These are phyloP conservation scores for Globisporangium orthogonon DNA, from an alignment of 352 stramenopile species.

Conservation along the genomic window DNA sequence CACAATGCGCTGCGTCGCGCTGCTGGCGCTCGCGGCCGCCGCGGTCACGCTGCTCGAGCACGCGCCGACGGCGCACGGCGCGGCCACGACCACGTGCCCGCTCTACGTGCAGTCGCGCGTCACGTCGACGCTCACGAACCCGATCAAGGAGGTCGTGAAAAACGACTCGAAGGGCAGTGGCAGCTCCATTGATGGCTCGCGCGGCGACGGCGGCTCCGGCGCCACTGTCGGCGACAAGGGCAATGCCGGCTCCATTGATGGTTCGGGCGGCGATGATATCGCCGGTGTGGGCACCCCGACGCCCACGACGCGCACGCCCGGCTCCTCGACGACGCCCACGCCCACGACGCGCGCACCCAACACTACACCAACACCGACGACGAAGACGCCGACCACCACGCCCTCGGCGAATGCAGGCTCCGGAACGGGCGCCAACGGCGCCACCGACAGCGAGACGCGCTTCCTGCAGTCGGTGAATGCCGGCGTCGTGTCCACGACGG, in stretches of 20 bases:
- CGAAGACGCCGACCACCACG: conserved; percentile 4
- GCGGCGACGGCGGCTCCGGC: neutral
- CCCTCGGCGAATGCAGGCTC: neutral
- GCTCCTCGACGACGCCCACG: conserved; percentile 4
- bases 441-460: conserved; percentile 1
- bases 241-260: neutral
- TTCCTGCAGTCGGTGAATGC: conserved; percentile 5
- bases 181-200: conserved; percentile 4
- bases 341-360: conserved; percentile 1
- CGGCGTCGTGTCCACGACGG: neutral
- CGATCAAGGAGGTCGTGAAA: conserved; percentile 38
- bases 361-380: conserved; percentile 5
- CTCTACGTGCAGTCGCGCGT: conserved; percentile 53
- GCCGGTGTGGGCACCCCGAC: neutral
- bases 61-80: conserved; percentile 5
- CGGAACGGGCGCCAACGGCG: neutral
- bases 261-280: neutral
- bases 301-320: neutral
- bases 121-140: conserved; percentile 52
- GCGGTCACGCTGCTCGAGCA: conserved; percentile 13
- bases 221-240: conserved; percentile 4
- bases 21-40: conserved; percentile 20
- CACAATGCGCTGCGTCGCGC: conserved; percentile 5
- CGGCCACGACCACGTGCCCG: conserved; percentile 40
- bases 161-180: conserved; percentile 5